These are phyloP conservation scores for Geotrichum fermentans DNA, from an alignment of 1,139 yeast species.

Conservation along the genomic window DNA sequence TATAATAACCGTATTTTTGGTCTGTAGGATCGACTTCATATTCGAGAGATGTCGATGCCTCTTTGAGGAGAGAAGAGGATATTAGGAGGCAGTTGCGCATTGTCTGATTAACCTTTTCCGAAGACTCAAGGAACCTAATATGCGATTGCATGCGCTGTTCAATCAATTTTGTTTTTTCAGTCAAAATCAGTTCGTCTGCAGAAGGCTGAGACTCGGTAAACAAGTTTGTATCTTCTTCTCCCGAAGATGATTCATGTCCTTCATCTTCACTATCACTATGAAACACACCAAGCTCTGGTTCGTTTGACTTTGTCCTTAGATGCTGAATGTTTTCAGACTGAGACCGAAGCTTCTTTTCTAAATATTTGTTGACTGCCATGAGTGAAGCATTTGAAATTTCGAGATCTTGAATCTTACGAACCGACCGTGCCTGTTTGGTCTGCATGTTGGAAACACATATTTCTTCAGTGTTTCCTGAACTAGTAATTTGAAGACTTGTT, in stretches of 20 bases:
- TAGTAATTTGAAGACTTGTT: background rate
- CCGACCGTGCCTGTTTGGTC: slow-evolving; percentile 25
- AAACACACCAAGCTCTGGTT: background rate
- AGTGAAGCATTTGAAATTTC: slow-evolving; percentile 32
- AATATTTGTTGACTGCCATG: slow-evolving; percentile 29
- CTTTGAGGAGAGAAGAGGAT: slow-evolving; percentile 25
- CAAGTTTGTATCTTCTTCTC: slow-evolving; percentile 5
- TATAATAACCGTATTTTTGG: slow-evolving; percentile 17
- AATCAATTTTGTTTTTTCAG: slow-evolving; percentile 22
- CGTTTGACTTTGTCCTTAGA: slow-evolving; percentile 6
- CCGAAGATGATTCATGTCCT: background rate
- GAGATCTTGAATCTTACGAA: slow-evolving; percentile 31
- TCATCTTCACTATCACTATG: slow-evolving; percentile 14
- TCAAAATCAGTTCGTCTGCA: slow-evolving; percentile 11
- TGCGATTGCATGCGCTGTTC: slow-evolving; percentile 26
- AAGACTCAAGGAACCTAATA: slow-evolving; percentile 26
- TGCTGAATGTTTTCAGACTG: slow-evolving; percentile 25
- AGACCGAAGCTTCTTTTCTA: slow-evolving; percentile 27
- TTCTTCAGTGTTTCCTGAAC: background rate
- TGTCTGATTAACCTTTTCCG: slow-evolving; percentile 24
- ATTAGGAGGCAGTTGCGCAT: slow-evolving; percentile 27
- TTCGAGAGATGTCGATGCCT: slow-evolving; percentile 25
- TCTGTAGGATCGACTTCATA: slow-evolving; percentile 25
- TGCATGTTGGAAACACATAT: slow-evolving; percentile 9
- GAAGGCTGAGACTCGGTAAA: background rate